Conservation (phyloP, 1,139 yeast species). For the Petasospora fabianii region DNA sequence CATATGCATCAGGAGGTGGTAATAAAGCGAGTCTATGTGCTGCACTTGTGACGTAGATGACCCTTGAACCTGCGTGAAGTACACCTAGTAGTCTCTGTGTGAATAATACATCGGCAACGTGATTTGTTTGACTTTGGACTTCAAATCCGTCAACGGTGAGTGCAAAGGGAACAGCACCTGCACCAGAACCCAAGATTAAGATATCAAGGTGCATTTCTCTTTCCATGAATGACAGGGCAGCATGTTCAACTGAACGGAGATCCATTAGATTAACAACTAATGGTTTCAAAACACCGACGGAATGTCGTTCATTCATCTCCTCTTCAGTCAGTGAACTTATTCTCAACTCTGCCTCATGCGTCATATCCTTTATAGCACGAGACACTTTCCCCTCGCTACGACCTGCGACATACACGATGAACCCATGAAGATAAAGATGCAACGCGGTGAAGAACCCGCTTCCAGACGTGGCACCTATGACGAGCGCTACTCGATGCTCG, state of each 20-base stretch:
- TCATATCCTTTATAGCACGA: constrained; percentile 53
- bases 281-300: constrained; percentile 55
- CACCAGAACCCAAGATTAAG: constrained; percentile 77
- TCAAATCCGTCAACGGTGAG: constrained; percentile 72
- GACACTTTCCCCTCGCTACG: constrained; percentile 53
- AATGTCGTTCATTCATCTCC: constrained; percentile 19
- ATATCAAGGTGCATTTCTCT: constrained; percentile 55
- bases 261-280: constrained; percentile 62
- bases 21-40: constrained; percentile 57
- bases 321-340: constrained; percentile 24
- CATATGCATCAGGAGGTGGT: constrained; percentile 36
- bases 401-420: constrained; percentile 68
- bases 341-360: constrained; percentile 46
- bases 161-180: constrained; percentile 69
- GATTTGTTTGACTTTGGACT: constrained; percentile 76
- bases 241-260: constrained; percentile 53
- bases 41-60: constrained; percentile 65
- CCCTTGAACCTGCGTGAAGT: constrained; percentile 38
- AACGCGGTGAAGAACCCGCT: constrained; percentile 75
- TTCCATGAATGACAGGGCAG: constrained; percentile 46
- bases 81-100: constrained; percentile 59
- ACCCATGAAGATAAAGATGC: constrained; percentile 78
- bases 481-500: constrained; percentile 58
- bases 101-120: constrained; percentile 68
- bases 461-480: constrained; percentile 81